These are phyloP conservation scores for Mortierella sp. DNA, from an alignment of 371 early-diverging fungal species.

Conservation along the genomic window DNA sequence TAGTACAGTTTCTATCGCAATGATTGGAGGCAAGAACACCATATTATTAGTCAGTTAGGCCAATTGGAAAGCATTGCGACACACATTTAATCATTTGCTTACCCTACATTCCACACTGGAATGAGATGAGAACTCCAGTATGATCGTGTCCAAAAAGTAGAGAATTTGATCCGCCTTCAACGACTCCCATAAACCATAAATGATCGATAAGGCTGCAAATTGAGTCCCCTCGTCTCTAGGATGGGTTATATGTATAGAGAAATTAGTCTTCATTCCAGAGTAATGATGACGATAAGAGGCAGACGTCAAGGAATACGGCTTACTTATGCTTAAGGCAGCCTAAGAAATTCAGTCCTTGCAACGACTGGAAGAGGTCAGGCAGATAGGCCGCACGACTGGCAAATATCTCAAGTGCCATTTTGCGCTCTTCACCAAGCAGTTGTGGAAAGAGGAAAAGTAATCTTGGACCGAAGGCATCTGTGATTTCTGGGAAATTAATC, in stretches of 20 bases:
- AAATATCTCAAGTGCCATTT: conserved; percentile 67
- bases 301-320: neutral
- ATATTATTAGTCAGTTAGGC: neutral
- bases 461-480: conserved; percentile 50
- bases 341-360: conserved; percentile 62
- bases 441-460: conserved; percentile 59
- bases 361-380: conserved; percentile 63
- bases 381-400: conserved; percentile 62
- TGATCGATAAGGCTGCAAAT: conserved; percentile 61
- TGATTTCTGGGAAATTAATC: conserved; percentile 58
- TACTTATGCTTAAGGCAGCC: conserved; percentile 60
- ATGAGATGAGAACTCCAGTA: conserved; percentile 58
- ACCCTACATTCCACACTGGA: conserved; percentile 64
- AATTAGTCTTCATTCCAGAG: neutral
- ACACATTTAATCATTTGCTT: conserved; percentile 15
- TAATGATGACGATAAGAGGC: neutral
- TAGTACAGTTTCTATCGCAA: conserved; percentile 60
- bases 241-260: neutral
- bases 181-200: conserved; percentile 60
- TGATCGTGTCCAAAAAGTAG: conserved; percentile 57
- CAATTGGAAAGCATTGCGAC: neutral
- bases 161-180: conserved; percentile 59
- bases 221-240: conserved; percentile 71
- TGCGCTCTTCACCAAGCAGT: conserved; percentile 54
- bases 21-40: neutral